Base-by-base conservation (phyloP, 2,329 filamentous ascomycete genomes). In the Colletotrichum tropicale region DNA sequence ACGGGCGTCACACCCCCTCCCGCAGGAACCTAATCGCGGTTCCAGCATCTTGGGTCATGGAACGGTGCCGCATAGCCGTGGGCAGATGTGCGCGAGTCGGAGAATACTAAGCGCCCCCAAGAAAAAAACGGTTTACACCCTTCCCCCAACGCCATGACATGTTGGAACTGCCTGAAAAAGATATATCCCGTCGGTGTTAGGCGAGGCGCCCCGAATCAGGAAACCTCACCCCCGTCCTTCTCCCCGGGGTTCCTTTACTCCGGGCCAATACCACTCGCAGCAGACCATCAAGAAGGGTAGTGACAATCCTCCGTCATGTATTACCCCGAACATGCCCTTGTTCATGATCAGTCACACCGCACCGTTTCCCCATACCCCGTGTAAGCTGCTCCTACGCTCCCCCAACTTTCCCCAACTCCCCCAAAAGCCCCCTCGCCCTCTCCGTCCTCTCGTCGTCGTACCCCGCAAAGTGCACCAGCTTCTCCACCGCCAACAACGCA, bases 401-500 rank as follows among this genome's bases (percentile, higher is more conserved):
- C 43, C 69, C 73, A 48, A 58, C 43, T 56, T 64, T 67, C 69
- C 69, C 73, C 69, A 76, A 66, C 65, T 65, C 65, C 66, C 61
- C 66, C 65, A 75, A 70, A 32, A 74, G 55, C 1, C 13, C 60
- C 66, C 66, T 75, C 48, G 74, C 71, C 55, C 38, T 71, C 66
- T 56, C 71, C 28, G 80, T 80, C 30, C 79, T 76, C 66, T 80
- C 77, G 48, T 80, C 78, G 48, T 81, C 79, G 36, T 78, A 77
- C 66, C 74, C 74, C 66, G 71, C 74, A 65, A 78, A 82, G 30
- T 77, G 71, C 60, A 26, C 72, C 70, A 81, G 58, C 55, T 79
- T 77, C 30, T 76, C 75, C 28, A 78, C 62, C 21, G 80, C 80
- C 61, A 75, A 26, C 71, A 67, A 36, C 4, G 76, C 81, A 34